These are phyloP conservation scores for Cordyceps pruinosa DNA, from an alignment of 2,329 filamentous ascomycete species.

Conservation along the genomic window DNA sequence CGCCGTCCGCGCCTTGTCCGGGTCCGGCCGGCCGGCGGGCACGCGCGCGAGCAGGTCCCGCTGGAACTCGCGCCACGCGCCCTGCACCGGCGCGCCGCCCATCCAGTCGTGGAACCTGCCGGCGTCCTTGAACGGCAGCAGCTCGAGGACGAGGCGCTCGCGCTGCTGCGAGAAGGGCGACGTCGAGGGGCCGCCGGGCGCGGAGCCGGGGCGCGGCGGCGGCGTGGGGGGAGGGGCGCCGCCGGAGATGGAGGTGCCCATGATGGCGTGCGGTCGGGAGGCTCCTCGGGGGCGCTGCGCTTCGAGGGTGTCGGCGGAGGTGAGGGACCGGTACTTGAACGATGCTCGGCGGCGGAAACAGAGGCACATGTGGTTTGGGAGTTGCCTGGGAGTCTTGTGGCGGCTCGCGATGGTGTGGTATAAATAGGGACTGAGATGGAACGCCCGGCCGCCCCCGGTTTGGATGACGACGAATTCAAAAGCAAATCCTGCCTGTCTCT, in stretches of 20 bases:
- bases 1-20: conserved; percentile 27
- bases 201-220: not conserved
- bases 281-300: not conserved
- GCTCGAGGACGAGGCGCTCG: conserved; percentile 33
- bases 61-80: conserved; percentile 32
- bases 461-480: not conserved
- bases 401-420: not conserved
- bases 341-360: not conserved
- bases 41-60: conserved; percentile 23
- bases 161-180: conserved; percentile 24
- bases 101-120: conserved; percentile 31
- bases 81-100: conserved; percentile 23
- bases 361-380: conserved; percentile 1
- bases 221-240: not conserved
- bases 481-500: not conserved
- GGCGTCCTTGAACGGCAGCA: conserved; percentile 30
- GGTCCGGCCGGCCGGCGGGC: conserved; percentile 19
- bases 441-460: not conserved
- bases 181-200: not conserved
- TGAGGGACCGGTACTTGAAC: not conserved
- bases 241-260: not conserved
- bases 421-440: not conserved
- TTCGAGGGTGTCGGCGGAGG: not conserved
- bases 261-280: not conserved
- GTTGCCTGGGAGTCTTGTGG: not conserved